Evolutionary conservation across 164 flowering plant species (phyloP).

Genomic region (Vitis labrusca): DNA sequence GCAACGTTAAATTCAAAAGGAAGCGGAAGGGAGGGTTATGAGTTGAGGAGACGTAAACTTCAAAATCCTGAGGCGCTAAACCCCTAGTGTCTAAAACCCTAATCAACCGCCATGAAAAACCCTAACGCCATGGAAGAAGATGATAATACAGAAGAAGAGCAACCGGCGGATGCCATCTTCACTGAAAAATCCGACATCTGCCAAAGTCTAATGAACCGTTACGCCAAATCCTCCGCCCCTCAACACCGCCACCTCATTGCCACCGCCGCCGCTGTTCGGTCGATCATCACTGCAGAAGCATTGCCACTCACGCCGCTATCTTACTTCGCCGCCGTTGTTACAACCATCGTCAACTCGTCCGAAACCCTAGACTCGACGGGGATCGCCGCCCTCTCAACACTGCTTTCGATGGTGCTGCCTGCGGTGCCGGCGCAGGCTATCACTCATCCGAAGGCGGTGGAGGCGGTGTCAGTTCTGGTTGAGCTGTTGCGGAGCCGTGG

Average conservation of each 20-base stretch:
- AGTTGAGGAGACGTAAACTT: too few relatives aligned
- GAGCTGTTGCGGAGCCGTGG: constrained; percentile 22
- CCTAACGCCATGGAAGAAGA: too few relatives aligned
- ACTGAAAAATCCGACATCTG: constrained; percentile 51
- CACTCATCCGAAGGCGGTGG: constrained; percentile 46
- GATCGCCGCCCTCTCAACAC: constrained; percentile 52
- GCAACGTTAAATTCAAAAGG: too few relatives aligned
- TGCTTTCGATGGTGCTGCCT: constrained; percentile 60
- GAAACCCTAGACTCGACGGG: constrained; percentile 40
- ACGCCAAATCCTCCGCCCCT: constrained; percentile 71
- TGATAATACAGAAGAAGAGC: background rate
- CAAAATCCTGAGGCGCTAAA: too few relatives aligned
- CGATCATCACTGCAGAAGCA: constrained; percentile 57
- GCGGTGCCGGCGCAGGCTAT: constrained; percentile 42
- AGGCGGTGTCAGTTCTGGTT: constrained; percentile 57
- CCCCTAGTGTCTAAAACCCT: too few relatives aligned
- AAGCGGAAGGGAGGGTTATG: too few relatives aligned
- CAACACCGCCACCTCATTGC: constrained; percentile 96
- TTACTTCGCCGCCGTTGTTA: constrained; percentile 80
- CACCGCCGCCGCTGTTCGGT: constrained; percentile 78
- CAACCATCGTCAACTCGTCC: constrained; percentile 36
- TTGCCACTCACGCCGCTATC: constrained; percentile 72
- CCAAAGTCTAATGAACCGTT: constrained; percentile 67
- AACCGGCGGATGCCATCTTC: constrained; percentile 5
- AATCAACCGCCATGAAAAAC: too few relatives aligned